These are phyloP conservation scores for Citrus sp. DNA, from an alignment of 345 rosid genomes.

Conservation along the genomic window DNA sequence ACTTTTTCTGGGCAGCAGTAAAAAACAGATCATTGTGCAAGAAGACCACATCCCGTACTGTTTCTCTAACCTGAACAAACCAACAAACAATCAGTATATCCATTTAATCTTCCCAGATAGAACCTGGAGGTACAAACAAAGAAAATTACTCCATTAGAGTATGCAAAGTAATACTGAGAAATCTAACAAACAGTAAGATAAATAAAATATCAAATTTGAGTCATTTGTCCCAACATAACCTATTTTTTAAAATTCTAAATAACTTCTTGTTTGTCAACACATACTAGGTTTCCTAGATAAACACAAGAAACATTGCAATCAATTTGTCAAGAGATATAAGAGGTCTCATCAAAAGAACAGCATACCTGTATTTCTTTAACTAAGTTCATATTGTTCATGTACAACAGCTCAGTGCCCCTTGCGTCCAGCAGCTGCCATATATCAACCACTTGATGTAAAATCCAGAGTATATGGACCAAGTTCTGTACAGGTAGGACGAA, in stretches of 20 bases:
- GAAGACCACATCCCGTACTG: no score
- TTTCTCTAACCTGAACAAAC: no score
- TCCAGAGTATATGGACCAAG: conserved; percentile 92
- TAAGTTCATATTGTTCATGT: conserved; percentile 60
- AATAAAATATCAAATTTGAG: neutral
- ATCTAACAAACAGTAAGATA: neutral
- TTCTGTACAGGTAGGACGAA: conserved; percentile 41
- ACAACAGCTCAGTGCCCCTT: conserved; percentile 88
- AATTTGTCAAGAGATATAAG: neutral
- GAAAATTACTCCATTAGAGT: neutral
- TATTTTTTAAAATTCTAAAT: neutral
- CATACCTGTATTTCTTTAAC: conserved; percentile 83
- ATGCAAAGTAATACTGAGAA: neutral
- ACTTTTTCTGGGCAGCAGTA: no score
- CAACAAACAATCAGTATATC: no score
- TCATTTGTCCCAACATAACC: neutral
- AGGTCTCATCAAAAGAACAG: neutral
- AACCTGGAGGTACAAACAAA: neutral
- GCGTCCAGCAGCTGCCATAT: conserved; percentile 88
- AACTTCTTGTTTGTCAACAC: neutral
- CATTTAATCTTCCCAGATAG: no score
- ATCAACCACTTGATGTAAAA: conserved; percentile 80
- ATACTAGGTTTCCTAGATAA: neutral
- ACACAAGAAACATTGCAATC: neutral
- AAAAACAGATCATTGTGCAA: no score